Conservation (phyloP, 2,329 filamentous ascomycete genomes). For the Clonostachys byssicola region DNA sequence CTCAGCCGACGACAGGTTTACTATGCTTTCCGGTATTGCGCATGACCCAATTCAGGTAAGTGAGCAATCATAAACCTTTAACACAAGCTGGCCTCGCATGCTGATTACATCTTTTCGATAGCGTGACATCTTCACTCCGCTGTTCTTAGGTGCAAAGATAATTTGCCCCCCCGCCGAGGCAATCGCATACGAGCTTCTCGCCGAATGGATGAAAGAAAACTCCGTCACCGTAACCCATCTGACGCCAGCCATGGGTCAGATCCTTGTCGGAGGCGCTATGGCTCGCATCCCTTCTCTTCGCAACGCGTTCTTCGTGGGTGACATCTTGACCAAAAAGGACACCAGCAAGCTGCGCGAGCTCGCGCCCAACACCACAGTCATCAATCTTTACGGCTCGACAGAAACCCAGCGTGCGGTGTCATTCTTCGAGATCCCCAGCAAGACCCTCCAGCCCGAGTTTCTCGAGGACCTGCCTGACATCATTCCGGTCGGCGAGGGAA, state of each 20-base stretch:
- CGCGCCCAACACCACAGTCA: constrained; percentile 35
- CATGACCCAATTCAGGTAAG: constrained; percentile 54
- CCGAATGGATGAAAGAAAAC: constrained; percentile 82
- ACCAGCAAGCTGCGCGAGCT: constrained; percentile 72
- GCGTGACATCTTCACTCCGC: constrained; percentile 80
- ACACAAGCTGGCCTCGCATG: too few relatives aligned
- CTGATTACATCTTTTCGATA: constrained; percentile 20
- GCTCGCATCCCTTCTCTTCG: constrained; percentile 74
- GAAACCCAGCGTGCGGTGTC: constrained; percentile 50
- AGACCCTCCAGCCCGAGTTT: constrained; percentile 50
- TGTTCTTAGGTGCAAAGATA: constrained; percentile 79
- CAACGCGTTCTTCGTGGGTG: constrained; percentile 88
- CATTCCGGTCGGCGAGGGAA: constrained; percentile 80
- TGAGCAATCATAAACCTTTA: too few relatives aligned
- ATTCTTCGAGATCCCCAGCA: constrained; percentile 74
- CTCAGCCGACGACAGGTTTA: constrained; percentile 69
- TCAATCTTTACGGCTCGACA: constrained; percentile 8
- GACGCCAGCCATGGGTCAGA: constrained; percentile 68
- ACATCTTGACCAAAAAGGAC: constrained; percentile 87
- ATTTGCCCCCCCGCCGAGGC: constrained; percentile 72
- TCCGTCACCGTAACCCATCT: constrained; percentile 71
- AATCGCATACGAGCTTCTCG: constrained; percentile 80
- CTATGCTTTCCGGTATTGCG: constrained; percentile 80
- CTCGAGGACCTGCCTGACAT: constrained; percentile 55
- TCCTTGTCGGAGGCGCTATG: constrained; percentile 66